Base-by-base conservation (phyloP, 306 rosid species). In the Lathyrus oleraceus region DNA sequence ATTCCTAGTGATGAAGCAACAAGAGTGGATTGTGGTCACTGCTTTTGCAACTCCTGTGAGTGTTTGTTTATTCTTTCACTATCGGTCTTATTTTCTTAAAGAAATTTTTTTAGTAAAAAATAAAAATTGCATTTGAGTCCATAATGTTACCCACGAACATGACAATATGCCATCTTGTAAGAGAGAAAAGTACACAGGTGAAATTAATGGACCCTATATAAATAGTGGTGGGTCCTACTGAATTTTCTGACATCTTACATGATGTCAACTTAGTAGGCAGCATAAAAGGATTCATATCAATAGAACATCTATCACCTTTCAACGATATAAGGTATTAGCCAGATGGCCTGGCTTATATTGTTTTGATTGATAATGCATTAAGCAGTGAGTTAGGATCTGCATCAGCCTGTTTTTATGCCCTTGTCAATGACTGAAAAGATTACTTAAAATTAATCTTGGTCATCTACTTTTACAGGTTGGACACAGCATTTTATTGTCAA, bases 1-100 rank as follows among this genome's bases (percentile, higher is more conserved):
- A 77, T 91, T 54, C 81, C 93, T 43, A 48, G 86, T 51, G 45
- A 57, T 38, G 88, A 88, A 66, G 63, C 89, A 36, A 89, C 99
- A 35, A 87, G 83, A 77, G 87, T 88, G 96, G 97, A 89, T 59
- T 95, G 99, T 58, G 92, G 96, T 63, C 99, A 94, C 83, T 81
- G 92, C 84, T 94, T 82, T 81, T 94, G 97, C 89, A 94, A 94
- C 73, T 30, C 21, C 62, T 94, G 99, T 91, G 86, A 86, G 97
- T 78, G 19, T 62, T 65, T 35, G 30, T 40, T 78, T 59, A 57
- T 56, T 69, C 51, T 52, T 27, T 61, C 32, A 59, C 53, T 20
- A 65, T 17, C 28, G 5, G 4, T 63, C 36, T 71, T 59, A 10
- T 57, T 27, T 56, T 25, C 15, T 56, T 57, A 4, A 57, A 35